Percentiles rank a stretch among this genome's conserved stretches.
phyloP scores from a whole-genome alignment of 2,329 filamentous ascomycete genomes.

The Stagonosporopsis chrysanthemi region DNA sequence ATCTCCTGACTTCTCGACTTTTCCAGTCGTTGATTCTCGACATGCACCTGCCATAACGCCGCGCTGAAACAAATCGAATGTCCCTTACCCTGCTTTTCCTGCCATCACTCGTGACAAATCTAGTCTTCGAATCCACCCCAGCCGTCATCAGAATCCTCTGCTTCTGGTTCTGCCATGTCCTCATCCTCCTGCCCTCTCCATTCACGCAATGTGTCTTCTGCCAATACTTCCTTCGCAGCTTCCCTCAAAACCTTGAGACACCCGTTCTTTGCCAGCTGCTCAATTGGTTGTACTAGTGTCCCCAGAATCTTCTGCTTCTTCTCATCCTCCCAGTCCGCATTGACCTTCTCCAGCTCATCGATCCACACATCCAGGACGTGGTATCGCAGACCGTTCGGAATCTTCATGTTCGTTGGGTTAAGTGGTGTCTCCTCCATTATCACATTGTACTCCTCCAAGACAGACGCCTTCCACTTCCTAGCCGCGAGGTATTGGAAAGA shows the following conservation, averaged over 20 bases:
- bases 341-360: slow-evolving; percentile 82
- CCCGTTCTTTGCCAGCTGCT: slow-evolving; percentile 63
- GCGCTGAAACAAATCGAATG: slow-evolving; percentile 31
- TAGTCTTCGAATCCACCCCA: slow-evolving; percentile 76
- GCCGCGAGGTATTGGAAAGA: slow-evolving; percentile 63
- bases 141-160: slow-evolving; percentile 64
- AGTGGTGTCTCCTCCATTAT: slow-evolving; percentile 58
- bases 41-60: slow-evolving; percentile 34
- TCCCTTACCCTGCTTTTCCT: not conserved
- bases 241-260: slow-evolving; percentile 75
- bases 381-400: slow-evolving; percentile 84
- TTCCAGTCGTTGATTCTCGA: not conserved
- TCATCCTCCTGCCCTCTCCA: slow-evolving; percentile 58
- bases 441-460: slow-evolving; percentile 55
- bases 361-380: slow-evolving; percentile 92
- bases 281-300: slow-evolving; percentile 63
- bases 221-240: slow-evolving; percentile 73
- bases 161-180: slow-evolving; percentile 46
- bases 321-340: slow-evolving; percentile 53
- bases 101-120: slow-evolving; percentile 22
- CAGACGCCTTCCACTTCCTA: slow-evolving; percentile 50
- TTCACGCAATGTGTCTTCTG: slow-evolving; percentile 75
- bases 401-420: slow-evolving; percentile 59
- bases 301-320: slow-evolving; percentile 52
- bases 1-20: not conserved